Base-by-base conservation (phyloP, 176 grass and related monocot species). In the Avena atlantica region DNA sequence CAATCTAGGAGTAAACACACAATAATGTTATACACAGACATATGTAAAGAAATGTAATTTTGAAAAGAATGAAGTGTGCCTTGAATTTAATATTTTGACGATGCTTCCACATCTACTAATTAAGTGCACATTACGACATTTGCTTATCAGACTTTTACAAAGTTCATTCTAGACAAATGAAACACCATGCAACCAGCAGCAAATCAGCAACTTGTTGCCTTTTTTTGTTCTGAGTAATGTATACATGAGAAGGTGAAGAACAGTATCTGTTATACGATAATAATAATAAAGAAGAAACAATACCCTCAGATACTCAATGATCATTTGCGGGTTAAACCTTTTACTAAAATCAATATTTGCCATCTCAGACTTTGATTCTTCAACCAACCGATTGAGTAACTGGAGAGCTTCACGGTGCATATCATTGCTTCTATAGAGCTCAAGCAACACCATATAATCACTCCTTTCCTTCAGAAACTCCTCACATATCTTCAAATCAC, bases 231-330 rank as follows among this genome's bases (percentile, higher is more conserved):
- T 80, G 15, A 70, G 29, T 76, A 79, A 83, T 52, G 51, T 49
- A n/a, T 52, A 40, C 29, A 27, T 77, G 23, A 57, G 16, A n/a
- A 74, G 50, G 17, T 85, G 12, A 48, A 55, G 11, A 83, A 57
- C 7, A 59, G 8, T 51, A 48, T 68, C 9, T 75, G 69, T 34
- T 63, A 78, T 59, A 89, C 73, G 19, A 12, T 40, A 71, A 53
- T 50, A 65, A 72, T 50, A 65, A 60, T 65, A 29, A 72, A 73
- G 24, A 40, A 85, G 27, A 25, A 81, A 40, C 63, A 50, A 78
- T 94, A 99, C 97, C 97, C 93, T 91, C 52, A 99, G 90, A 93
- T 99, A 99, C 50, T 96, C 94, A 50, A 99, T 90, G 78, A 99
- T 96, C 87, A 94, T 96, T 87, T 88, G 87, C 6, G 94, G 87